phyloP scores from a whole-genome alignment of 768 basidiomycete species.

The Neoboletus brunneissimus region DNA sequence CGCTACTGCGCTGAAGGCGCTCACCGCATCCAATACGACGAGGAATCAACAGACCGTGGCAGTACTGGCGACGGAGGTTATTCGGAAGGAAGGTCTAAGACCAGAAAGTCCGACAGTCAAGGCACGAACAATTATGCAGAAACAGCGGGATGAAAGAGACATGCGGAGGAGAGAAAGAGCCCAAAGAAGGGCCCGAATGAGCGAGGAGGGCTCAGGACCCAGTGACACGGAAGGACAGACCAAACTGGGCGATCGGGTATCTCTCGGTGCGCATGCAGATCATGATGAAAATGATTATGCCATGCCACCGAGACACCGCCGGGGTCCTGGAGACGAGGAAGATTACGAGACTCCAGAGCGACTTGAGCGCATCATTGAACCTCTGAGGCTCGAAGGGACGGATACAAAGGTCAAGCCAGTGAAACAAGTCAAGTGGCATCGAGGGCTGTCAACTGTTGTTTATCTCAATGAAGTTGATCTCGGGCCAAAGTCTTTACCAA shows the following conservation, averaged over 20 bases:
- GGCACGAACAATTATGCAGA: slow-evolving; percentile 63
- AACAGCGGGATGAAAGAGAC: slow-evolving; percentile 61
- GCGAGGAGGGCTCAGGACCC: slow-evolving; percentile 30
- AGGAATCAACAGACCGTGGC: slow-evolving; percentile 67
- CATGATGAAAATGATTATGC: slow-evolving; percentile 29
- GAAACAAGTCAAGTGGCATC: slow-evolving; percentile 77
- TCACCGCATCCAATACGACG: slow-evolving; percentile 70
- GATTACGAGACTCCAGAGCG: slow-evolving; percentile 69
- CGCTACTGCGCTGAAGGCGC: slow-evolving; percentile 60
- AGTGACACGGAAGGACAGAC: slow-evolving; percentile 33
- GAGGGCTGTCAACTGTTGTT: slow-evolving; percentile 58
- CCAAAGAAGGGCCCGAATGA: slow-evolving; percentile 52
- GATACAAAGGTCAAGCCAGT: slow-evolving; percentile 31
- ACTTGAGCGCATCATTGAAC: slow-evolving; percentile 40
- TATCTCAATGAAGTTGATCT: slow-evolving; percentile 64
- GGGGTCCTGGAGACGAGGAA: slow-evolving; percentile 79
- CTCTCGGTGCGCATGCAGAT: slow-evolving; percentile 2
- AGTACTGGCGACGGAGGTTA: slow-evolving; percentile 64
- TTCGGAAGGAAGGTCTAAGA: slow-evolving; percentile 64
- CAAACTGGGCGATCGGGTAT: slow-evolving; percentile 6
- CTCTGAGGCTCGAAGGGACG: slow-evolving; percentile 36
- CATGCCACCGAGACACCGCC: slow-evolving; percentile 40
- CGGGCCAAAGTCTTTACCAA: slow-evolving; percentile 42
- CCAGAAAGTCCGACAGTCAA: slow-evolving; percentile 82
- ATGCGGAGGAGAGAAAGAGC: slow-evolving; percentile 57